Conservation (phyloP, 2,329 filamentous ascomycete genomes). For the Aspergillus sp. region DNA sequence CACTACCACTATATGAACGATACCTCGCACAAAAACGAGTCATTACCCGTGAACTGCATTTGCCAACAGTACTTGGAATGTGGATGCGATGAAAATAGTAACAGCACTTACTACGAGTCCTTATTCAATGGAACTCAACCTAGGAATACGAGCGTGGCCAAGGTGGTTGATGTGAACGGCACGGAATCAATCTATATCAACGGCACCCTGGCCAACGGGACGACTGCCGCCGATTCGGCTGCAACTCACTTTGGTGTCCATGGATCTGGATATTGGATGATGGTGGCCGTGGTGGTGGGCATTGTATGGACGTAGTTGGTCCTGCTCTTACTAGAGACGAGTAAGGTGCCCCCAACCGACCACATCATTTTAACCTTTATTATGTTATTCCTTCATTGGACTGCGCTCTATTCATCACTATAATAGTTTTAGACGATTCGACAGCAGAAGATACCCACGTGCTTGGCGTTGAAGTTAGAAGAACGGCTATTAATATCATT, state of each 20-base stretch:
- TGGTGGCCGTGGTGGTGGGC: slow-evolving; percentile 37
- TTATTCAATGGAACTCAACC: slow-evolving; percentile 46
- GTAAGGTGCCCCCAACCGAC: neutral
- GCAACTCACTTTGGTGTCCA: slow-evolving; percentile 9
- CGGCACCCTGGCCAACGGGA: slow-evolving; percentile 50
- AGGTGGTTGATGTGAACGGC: slow-evolving; percentile 45
- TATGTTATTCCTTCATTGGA: too few relatives aligned
- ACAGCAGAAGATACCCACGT: too few relatives aligned
- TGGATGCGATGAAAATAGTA: slow-evolving; percentile 58
- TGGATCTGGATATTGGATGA: slow-evolving; percentile 45
- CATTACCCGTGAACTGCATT: slow-evolving; percentile 57
- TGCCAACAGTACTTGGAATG: slow-evolving; percentile 58
- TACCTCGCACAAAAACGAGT: slow-evolving; percentile 50
- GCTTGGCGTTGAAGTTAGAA: too few relatives aligned
- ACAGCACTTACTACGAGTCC: slow-evolving; percentile 45
- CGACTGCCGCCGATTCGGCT: slow-evolving; percentile 39
- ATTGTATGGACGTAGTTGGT: neutral
- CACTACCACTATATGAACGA: slow-evolving; percentile 52
- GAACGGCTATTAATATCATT: too few relatives aligned
- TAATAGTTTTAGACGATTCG: too few relatives aligned
- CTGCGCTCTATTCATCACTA: too few relatives aligned
- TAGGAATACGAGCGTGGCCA: slow-evolving; percentile 42
- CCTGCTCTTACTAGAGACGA: neutral
- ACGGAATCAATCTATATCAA: slow-evolving; percentile 51
- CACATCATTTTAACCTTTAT: too few relatives aligned